Conservation (phyloP, 1,139 yeast genomes). For the Pichia sp. region DNA sequence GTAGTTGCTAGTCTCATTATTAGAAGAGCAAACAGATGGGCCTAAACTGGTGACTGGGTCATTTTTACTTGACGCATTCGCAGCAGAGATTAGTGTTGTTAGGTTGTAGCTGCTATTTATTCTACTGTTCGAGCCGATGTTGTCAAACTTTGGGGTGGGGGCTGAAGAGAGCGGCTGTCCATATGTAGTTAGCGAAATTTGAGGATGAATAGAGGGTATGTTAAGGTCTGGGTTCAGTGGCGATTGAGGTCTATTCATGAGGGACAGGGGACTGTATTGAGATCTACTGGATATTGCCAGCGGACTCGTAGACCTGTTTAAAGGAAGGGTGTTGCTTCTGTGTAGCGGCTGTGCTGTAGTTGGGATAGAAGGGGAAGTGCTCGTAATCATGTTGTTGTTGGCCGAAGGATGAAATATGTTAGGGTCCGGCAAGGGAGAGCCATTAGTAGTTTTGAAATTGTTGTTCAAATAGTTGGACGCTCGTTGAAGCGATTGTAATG, state of each 20-base stretch:
- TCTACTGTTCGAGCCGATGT: background rate
- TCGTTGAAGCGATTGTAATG: background rate
- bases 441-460: background rate
- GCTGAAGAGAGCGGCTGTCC: background rate
- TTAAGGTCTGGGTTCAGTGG: background rate
- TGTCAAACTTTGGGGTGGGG: background rate
- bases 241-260: background rate
- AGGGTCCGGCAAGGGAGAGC: constrained; percentile 12
- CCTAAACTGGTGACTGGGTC: background rate
- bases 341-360: background rate
- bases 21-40: background rate
- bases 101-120: constrained; percentile 8
- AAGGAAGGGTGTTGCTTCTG: background rate
- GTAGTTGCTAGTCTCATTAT: background rate
- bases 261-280: constrained; percentile 1
- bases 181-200: background rate
- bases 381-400: background rate
- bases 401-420: constrained; percentile 5
- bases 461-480: background rate
- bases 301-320: background rate
- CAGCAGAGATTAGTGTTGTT: constrained; percentile 17
- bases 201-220: background rate
- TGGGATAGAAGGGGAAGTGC: background rate
- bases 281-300: background rate
- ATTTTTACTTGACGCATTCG: constrained; percentile 7